A percentile compares a stretch with the other conserved stretches of the same genome.
Evolutionary conservation across 176 grass and related monocot species (phyloP).

Genomic region (Puccinellia tenuiflora): DNA sequence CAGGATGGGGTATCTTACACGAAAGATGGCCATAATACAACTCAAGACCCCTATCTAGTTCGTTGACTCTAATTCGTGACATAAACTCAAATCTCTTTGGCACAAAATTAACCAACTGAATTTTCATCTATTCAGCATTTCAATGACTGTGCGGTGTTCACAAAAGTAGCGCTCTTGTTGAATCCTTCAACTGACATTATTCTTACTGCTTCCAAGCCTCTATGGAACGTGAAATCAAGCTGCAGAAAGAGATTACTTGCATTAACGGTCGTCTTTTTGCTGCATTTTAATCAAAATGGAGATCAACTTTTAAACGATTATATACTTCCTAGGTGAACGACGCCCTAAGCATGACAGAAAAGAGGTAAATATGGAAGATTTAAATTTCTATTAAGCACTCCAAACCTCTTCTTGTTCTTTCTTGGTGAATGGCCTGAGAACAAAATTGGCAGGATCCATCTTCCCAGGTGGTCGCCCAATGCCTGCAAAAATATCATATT

Average conservation of each 20-base stretch:
- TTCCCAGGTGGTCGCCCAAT: constrained; percentile 91
- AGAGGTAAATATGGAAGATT: background rate
- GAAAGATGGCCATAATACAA: background rate
- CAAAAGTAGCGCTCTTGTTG: constrained; percentile 75
- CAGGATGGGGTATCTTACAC: background rate
- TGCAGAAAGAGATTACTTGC: constrained; percentile 25
- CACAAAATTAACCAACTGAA: background rate
- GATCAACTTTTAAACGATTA: background rate
- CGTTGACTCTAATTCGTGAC: background rate
- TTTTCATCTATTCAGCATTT: constrained; percentile 66
- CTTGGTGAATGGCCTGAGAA: constrained; percentile 65
- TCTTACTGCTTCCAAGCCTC: constrained; percentile 57
- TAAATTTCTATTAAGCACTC: background rate
- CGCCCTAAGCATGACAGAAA: background rate
- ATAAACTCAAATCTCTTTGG: background rate
- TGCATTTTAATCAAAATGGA: background rate
- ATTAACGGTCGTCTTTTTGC: background rate
- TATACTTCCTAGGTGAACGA: background rate
- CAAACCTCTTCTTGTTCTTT: constrained; percentile 83
- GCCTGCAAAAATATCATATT: constrained; percentile 35
- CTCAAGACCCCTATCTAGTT: background rate
- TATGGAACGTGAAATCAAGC: constrained; percentile 80
- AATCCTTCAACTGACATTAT: constrained; percentile 72
- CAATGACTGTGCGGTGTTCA: constrained; percentile 50
- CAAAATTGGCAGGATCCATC: constrained; percentile 94